Evolutionary conservation across 345 rosid species (phyloP).

Genomic region (Eucalyptus virginea): DNA sequence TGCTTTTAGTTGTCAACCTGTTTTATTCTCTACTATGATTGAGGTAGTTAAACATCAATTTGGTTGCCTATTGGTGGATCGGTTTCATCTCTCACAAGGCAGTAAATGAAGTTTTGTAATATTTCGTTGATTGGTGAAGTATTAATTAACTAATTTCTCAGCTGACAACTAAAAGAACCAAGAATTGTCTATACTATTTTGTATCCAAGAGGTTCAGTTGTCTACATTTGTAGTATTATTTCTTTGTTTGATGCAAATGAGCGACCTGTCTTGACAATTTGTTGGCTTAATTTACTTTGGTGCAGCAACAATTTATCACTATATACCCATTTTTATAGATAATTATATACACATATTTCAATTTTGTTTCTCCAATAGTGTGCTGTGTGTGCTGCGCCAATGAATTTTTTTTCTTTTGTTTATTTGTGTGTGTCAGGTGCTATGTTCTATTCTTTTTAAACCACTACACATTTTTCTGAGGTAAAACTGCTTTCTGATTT

Average conservation of each 20-base stretch:
- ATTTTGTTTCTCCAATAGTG: neutral
- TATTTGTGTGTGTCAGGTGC: neutral
- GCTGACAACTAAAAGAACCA: neutral
- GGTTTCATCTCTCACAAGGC: neutral
- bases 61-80: neutral
- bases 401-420: neutral
- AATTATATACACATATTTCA: neutral
- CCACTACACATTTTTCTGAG: neutral
- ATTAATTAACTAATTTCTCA: neutral
- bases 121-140: neutral
- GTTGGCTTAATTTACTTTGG: neutral
- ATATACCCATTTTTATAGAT: neutral
- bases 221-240: neutral
- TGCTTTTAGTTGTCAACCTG: neutral
- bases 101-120: neutral
- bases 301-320: neutral
- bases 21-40: neutral
- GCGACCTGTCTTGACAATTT: neutral
- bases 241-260: neutral
- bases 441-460: neutral
- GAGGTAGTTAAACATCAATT: neutral
- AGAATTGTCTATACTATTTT: neutral
- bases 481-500: neutral
- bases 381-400: neutral
- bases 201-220: neutral